phyloP scores from a whole-genome alignment of 108 stramenopile species.

The Cyclostephanos tholiformis region DNA sequence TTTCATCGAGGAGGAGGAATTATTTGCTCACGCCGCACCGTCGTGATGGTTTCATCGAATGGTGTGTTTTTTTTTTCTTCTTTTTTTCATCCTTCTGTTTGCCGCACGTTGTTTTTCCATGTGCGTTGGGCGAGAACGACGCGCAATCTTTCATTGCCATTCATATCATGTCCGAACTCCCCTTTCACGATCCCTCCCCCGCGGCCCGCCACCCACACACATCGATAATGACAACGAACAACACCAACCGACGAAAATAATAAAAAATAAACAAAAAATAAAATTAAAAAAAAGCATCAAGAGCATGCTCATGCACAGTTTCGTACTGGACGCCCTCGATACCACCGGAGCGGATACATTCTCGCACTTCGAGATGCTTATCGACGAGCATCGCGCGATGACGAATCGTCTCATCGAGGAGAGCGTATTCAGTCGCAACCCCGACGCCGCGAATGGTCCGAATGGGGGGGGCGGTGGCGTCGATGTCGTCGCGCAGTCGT shows the following conservation, averaged over 20 bases:
- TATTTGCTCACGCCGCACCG: slow-evolving; percentile 89
- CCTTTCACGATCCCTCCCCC: background rate
- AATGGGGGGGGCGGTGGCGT: background rate
- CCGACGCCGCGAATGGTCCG: too few species aligned
- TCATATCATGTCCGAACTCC: background rate
- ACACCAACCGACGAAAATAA: too few species aligned
- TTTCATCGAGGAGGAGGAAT: slow-evolving; percentile 86
- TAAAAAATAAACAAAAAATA: too few species aligned
- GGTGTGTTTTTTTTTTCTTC: too few species aligned
- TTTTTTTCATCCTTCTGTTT: too few species aligned
- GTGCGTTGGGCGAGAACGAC: too few species aligned
- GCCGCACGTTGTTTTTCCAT: too few species aligned
- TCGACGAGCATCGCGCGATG: slow-evolving; percentile 82
- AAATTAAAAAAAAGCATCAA: slow-evolving; percentile 84
- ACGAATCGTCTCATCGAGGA: slow-evolving; percentile 36
- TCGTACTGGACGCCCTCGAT: slow-evolving; percentile 86
- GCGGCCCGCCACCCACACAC: too few species aligned
- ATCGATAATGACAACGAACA: too few species aligned
- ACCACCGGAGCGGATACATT: slow-evolving; percentile 87
- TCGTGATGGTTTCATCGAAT: slow-evolving; percentile 91
- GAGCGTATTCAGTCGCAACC: slow-evolving; percentile 15
- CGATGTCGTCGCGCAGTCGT: background rate
- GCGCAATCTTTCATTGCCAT: background rate
- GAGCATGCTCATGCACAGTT: slow-evolving; percentile 86
- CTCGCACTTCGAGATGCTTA: slow-evolving; percentile 87